Evolutionary conservation across 495 filamentous ascomycete species (phyloP).

Genomic region (Daldinia decipiens): DNA sequence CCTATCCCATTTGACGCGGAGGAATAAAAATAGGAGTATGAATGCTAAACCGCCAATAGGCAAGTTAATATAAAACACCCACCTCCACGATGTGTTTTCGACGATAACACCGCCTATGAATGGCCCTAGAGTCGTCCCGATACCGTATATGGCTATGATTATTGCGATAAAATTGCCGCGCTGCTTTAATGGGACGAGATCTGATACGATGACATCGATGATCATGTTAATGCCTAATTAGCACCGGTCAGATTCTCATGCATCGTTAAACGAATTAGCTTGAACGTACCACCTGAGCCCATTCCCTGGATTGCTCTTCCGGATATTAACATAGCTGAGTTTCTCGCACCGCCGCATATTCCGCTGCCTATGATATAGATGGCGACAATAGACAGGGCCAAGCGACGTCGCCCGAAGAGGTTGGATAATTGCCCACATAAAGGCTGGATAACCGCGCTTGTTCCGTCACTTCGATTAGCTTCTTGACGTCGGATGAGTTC

Average conservation of each 20-base stretch:
- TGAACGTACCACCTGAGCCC: conserved; percentile 75
- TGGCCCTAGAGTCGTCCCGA: conserved; percentile 77
- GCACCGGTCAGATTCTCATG: neutral
- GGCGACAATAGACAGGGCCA: conserved; percentile 55
- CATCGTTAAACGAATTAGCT: neutral
- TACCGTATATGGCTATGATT: conserved; percentile 75
- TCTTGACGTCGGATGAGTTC: conserved; percentile 41
- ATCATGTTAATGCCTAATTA: conserved; percentile 47
- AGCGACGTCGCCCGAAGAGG: conserved; percentile 60
- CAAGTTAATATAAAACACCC: conserved; percentile 52
- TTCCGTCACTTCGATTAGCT: neutral
- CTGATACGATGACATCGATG: conserved; percentile 61
- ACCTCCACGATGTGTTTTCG: conserved; percentile 45
- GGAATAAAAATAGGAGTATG: conserved; percentile 44
- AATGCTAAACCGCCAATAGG: conserved; percentile 46
- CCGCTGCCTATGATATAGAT: conserved; percentile 58
- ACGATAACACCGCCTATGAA: conserved; percentile 82
- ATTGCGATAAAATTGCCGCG: conserved; percentile 68
- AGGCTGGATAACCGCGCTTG: conserved; percentile 44
- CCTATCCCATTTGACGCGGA: conserved; percentile 47
- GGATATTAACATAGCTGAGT: conserved; percentile 69
- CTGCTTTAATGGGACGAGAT: conserved; percentile 75
- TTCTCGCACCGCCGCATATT: conserved; percentile 51
- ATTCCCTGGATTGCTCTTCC: conserved; percentile 82
- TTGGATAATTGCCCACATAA: conserved; percentile 58